A percentile compares a stretch with the other conserved stretches of the same genome.
phyloP scores from a whole-genome alignment of 805 yeast genomes.

The Grigorovia humatica region DNA sequence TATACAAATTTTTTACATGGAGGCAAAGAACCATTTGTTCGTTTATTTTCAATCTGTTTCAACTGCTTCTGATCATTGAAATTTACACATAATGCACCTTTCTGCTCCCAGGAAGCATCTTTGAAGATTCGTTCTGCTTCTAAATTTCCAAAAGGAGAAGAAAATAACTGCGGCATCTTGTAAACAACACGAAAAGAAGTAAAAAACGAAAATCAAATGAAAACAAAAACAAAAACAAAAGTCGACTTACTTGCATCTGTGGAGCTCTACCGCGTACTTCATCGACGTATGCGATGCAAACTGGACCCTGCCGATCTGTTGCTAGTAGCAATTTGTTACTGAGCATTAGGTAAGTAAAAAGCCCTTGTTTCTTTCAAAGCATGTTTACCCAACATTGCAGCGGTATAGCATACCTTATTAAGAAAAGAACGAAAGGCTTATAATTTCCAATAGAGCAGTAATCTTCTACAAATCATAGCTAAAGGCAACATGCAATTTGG shows the following conservation, averaged over 20 bases:
- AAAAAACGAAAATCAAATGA: neutral
- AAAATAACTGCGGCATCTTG: neutral
- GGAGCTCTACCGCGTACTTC: no score
- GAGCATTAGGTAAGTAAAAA: no score
- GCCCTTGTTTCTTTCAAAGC: no score
- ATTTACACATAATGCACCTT: neutral
- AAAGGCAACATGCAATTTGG: no score
- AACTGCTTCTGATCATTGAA: neutral
- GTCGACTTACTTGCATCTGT: neutral
- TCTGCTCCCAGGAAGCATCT: neutral
- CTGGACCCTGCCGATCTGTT: no score
- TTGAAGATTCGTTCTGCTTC: neutral
- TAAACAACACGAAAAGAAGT: neutral
- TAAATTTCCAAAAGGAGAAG: neutral
- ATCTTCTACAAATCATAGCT: no score
- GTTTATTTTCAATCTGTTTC: neutral
- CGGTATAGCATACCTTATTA: no score
- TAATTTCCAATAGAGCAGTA: no score
- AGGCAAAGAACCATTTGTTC: neutral
- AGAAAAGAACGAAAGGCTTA: no score
- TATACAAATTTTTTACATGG: neutral
- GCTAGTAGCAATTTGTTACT: no score
- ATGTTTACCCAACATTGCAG: no score
- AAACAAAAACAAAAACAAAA: neutral
- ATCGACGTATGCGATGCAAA: no score